phyloP scores from a whole-genome alignment of 2,329 filamentous ascomycete genomes.

The Ophiostoma himal-ulmi region DNA sequence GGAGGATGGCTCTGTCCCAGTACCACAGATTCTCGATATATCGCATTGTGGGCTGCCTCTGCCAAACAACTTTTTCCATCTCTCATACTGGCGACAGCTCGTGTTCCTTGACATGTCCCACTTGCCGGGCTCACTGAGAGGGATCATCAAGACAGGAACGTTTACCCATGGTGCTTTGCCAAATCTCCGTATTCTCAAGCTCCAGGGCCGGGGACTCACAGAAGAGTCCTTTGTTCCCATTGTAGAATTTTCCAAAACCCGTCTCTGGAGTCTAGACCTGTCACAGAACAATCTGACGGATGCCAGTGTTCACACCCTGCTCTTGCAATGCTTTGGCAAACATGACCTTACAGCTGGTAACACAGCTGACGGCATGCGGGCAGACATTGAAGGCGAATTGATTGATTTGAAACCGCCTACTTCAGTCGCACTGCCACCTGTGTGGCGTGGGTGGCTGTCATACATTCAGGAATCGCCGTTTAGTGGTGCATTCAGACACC shows the following conservation, averaged over 20 bases:
- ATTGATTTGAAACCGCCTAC: slow-evolving; percentile 22
- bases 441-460: slow-evolving; percentile 39
- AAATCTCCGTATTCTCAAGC: slow-evolving; percentile 48
- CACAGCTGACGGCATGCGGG: slow-evolving; percentile 25
- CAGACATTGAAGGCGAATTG: slow-evolving; percentile 44
- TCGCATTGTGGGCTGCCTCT: slow-evolving; percentile 38
- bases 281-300: slow-evolving; percentile 49
- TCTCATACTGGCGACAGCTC: slow-evolving; percentile 36
- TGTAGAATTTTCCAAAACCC: slow-evolving; percentile 34
- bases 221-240: slow-evolving; percentile 35
- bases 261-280: slow-evolving; percentile 55
- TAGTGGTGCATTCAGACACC: slow-evolving; percentile 42
- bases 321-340: slow-evolving; percentile 29
- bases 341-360: slow-evolving; percentile 19
- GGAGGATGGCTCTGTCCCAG: slow-evolving; percentile 18
- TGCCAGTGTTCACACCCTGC: slow-evolving; percentile 32
- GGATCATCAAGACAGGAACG: slow-evolving; percentile 29
- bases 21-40: slow-evolving; percentile 43
- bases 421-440: slow-evolving; percentile 30
- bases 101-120: slow-evolving; percentile 51
- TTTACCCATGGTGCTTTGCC: slow-evolving; percentile 33
- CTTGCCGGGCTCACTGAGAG: slow-evolving; percentile 41
- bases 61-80: slow-evolving; percentile 37
- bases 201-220: slow-evolving; percentile 43
- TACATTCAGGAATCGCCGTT: slow-evolving; percentile 44